Evolutionary conservation across 345 rosid genomes (phyloP), one percentile per base, ranked within the genome.

Genomic region (Eucalyptus pauciflora): DNA sequence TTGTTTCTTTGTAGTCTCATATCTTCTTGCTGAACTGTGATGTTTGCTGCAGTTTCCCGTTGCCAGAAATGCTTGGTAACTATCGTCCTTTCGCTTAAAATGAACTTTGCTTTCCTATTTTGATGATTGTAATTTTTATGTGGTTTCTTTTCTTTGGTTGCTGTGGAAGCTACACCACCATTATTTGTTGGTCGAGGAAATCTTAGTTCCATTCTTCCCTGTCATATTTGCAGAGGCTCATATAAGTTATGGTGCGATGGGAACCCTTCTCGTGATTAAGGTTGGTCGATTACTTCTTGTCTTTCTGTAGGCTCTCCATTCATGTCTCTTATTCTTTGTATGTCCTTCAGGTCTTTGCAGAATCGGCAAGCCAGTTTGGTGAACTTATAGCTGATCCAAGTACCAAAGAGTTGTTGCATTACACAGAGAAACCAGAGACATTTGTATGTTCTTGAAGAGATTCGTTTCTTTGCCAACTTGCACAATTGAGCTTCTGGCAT

Each of bases 361-460:
- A 97, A 88, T 96, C 96, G 90, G 99, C 99, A 12, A 96, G 93
- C 90, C 96, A 97, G 88, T 97, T 97, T 90, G 99, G 99, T 50
- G 99, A 97, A 92, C 92, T 97, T 92, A 96, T 97, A 31, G 97
- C 99, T 87, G 99, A 97, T 93, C 97, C 99, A 52, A 91, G 86
- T 89, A 97, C 97, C 93, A 95, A 97, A 67, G 99, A 97, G 89
- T 90, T 97, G 91, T 93, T 97, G 94, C 99, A 97, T 93, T 97
- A 97, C 92, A 96, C 97, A 4, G 99, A 97, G 92, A 97, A 96
- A 93, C 99, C 99, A 16, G 99, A 97, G 92, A 97, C 99, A 33
- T 97, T 97, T 91, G 99, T 97, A 94, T 52, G 99, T 92, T 69
- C 88, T 86, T 86, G 79, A 88, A 89, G 87, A 86, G 86, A 48